Evolutionary conservation across 2,329 filamentous ascomycete genomes (phyloP).

Genomic region (Alternaria novae-zelandiae): DNA sequence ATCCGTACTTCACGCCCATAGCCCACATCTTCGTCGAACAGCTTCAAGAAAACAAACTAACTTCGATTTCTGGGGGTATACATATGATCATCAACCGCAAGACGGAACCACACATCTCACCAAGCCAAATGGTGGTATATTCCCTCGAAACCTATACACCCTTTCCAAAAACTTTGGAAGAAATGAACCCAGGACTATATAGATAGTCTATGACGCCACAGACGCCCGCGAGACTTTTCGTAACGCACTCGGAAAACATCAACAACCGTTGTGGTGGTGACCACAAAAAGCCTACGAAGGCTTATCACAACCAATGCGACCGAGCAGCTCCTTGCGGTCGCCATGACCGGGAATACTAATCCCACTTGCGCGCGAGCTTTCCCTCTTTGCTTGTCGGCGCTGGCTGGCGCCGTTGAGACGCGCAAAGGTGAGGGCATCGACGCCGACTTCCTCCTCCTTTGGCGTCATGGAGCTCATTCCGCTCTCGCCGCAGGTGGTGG

Average conservation of each 20-base stretch:
- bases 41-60: not conserved
- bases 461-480: slow-evolving; percentile 46
- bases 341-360: slow-evolving; percentile 73
- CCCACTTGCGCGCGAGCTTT: slow-evolving; percentile 55
- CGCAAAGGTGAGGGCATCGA: slow-evolving; percentile 72
- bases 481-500: slow-evolving; percentile 38
- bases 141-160: not conserved
- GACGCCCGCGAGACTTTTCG: slow-evolving; percentile 16
- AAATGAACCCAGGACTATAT: not conserved
- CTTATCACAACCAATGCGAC: slow-evolving; percentile 84
- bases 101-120: not conserved
- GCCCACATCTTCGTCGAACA: not conserved
- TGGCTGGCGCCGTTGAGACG: slow-evolving; percentile 49
- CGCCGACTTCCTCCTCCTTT: slow-evolving; percentile 77
- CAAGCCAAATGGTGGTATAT: not conserved
- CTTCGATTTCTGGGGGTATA: slow-evolving; percentile 9
- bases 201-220: not conserved
- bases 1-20: not conserved
- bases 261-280: too few relatives aligned
- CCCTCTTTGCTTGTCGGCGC: slow-evolving; percentile 60
- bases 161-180: not conserved
- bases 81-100: not conserved
- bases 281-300: slow-evolving; percentile 37
- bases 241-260: not conserved
- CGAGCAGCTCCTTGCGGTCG: slow-evolving; percentile 80